Base-by-base conservation (phyloP, 495 filamentous ascomycete species). In the Tuber aestivum region DNA sequence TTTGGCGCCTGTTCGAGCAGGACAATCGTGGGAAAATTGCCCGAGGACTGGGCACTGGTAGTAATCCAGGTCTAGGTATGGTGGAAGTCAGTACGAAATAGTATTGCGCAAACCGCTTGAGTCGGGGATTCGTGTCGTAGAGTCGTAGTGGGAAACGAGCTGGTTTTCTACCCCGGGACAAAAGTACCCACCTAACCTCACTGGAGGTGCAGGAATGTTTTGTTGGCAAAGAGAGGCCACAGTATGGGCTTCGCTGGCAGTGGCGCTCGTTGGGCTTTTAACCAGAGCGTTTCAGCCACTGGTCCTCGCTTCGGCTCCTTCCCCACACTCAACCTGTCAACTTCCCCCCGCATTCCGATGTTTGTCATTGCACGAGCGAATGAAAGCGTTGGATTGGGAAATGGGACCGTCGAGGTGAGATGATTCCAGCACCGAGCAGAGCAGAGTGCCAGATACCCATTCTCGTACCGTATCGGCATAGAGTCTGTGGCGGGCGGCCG, bases 151-250 rank as follows among this genome's bases (percentile, higher is more conserved):
- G 56, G 27, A n/a, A 35, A 3, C n/a, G 56, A 65, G 56, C 27
- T 35, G 27, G 56, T 65, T 65, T 65, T 65, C 56, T 20, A 1
- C 4, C 56, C 56, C 27, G 27, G 56, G 27, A 14, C 27, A 65
- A 35, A 61, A 32, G 9, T 65, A 5, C 0, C 14, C 27, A 27
- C 56, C 56, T 65, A 65, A 65, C 56, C 16, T 65, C 32, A 27
- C 27, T 65, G 27, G 56, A 65, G 14, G 56, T 65, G 56, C 56
- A 65, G 27, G 56, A 65, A 65, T 35, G 56, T 65, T 65, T 65
- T 65, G 56, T 65, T 65, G 56, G 56, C 56, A 65, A 61, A 61
- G 32, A 32, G 56, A 61, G 56, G 56, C n/a, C 16, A 32, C n/a
- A 8, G 56, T 10, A 35, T 35, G 32, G 35, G 27, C 14, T 65